Evolutionary conservation across 345 rosid genomes (phyloP).

Genomic region (Trapa bicornis): DNA sequence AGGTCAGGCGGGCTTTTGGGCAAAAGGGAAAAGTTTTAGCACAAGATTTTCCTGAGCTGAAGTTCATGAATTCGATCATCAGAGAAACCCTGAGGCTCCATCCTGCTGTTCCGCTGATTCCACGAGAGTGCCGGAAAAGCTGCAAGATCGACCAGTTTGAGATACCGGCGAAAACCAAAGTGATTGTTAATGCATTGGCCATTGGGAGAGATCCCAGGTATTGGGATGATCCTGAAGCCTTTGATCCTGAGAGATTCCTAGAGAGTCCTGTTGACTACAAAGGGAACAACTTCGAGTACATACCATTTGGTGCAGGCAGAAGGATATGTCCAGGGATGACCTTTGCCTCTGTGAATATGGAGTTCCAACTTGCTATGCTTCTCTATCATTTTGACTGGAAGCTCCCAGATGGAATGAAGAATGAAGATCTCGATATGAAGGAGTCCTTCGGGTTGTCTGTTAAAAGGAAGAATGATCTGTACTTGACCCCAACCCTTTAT

Average conservation of each 20-base stretch:
- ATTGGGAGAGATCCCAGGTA: no score
- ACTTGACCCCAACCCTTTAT: no score
- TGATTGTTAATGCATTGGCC: background rate
- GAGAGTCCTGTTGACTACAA: slow-evolving; percentile 10
- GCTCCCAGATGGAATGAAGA: slow-evolving; percentile 9
- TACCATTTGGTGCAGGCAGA: slow-evolving; percentile 23
- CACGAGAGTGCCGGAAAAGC: no score
- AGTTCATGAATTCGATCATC: background rate
- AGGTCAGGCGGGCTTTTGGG: slow-evolving; percentile 14
- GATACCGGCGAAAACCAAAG: no score
- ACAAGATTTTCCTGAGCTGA: slow-evolving; percentile 2
- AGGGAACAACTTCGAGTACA: slow-evolving; percentile 13
- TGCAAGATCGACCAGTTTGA: no score
- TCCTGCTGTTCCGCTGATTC: no score
- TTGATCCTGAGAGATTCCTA: no score
- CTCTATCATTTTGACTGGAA: no score
- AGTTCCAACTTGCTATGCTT: slow-evolving; percentile 1
- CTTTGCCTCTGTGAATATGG: slow-evolving; percentile 6
- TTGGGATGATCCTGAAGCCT: no score
- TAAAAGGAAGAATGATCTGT: no score
- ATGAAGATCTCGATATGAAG: no score
- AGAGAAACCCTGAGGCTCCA: background rate
- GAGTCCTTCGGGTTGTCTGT: no score
- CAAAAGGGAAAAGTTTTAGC: slow-evolving; percentile 10
- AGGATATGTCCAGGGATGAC: slow-evolving; percentile 23